A percentile compares a stretch with the other conserved stretches of the same genome.
Conservation (phyloP, 805 yeast genomes). For the Candida taoyuanica region DNA sequence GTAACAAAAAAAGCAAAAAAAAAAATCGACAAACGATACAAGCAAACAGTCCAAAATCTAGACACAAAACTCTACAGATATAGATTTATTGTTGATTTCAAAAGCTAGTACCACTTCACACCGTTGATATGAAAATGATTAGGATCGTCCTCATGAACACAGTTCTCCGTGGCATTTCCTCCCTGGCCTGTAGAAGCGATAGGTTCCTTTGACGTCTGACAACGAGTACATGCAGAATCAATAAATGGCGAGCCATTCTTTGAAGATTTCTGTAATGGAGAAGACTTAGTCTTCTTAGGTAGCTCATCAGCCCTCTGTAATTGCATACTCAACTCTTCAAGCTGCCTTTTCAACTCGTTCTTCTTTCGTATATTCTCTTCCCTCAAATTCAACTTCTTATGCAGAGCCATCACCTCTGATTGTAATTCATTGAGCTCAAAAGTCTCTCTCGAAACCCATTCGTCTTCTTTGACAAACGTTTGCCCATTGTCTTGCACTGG, state of each 20-base stretch:
- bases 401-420: conserved; percentile 29
- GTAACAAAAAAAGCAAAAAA: too few relatives aligned
- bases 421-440: conserved; percentile 31
- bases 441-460: conserved; percentile 31
- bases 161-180: too few relatives aligned
- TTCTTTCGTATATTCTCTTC: conserved; percentile 34
- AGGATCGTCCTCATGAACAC: conserved; percentile 4
- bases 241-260: background rate
- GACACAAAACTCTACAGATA: too few relatives aligned
- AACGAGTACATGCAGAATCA: conserved; percentile 1
- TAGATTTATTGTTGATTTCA: too few relatives aligned
- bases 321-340: conserved; percentile 13
- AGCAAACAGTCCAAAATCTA: too few relatives aligned
- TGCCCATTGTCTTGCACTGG: background rate
- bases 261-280: too few relatives aligned
- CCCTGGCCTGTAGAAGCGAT: too few relatives aligned
- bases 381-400: conserved; percentile 29
- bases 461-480: conserved; percentile 25
- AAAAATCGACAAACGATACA: too few relatives aligned
- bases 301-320: conserved; percentile 13
- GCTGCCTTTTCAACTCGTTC: conserved; percentile 26
- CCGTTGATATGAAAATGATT: conserved; percentile 16
- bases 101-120: conserved; percentile 33
- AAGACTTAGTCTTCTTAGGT: conserved; percentile 7
- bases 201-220: too few relatives aligned